Evolutionary conservation across 176 grass and related monocot genomes (phyloP).

Genomic region (Avena sativa): DNA sequence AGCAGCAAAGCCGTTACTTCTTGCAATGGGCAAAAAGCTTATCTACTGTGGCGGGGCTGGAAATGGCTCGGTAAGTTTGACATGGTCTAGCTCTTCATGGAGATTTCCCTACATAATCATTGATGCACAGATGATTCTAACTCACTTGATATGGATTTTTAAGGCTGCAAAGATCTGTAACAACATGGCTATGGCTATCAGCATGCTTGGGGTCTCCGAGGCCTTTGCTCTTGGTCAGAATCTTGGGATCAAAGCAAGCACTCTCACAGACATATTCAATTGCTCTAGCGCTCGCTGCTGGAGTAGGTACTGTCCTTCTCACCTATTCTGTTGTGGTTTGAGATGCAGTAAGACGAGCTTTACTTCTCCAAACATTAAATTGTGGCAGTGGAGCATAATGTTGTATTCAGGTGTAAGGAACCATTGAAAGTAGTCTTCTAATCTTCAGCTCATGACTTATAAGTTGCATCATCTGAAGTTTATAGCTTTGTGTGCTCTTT

Average conservation of each 20-base stretch:
- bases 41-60: constrained; percentile 91
- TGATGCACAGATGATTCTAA: neutral
- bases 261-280: constrained; percentile 90
- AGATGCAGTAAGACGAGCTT: neutral
- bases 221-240: constrained; percentile 93
- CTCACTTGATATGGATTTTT: constrained; percentile 32
- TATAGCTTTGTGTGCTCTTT: neutral
- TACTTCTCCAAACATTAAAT: neutral
- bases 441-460: neutral
- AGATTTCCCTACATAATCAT: neutral
- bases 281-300: constrained; percentile 96
- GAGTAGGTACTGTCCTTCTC: constrained; percentile 68
- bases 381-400: neutral
- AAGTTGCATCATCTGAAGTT: constrained; percentile 34
- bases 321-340: constrained; percentile 1
- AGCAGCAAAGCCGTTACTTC: constrained; percentile 83
- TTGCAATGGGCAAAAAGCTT: constrained; percentile 77
- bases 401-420: neutral
- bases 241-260: constrained; percentile 79
- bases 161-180: constrained; percentile 98
- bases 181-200: constrained; percentile 95
- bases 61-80: constrained; percentile 80
- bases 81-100: constrained; percentile 25
- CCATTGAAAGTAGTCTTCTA: neutral
- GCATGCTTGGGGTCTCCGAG: constrained; percentile 92